phyloP scores from a whole-genome alignment of 352 stramenopile species.

The Pythium rishiriense region DNA sequence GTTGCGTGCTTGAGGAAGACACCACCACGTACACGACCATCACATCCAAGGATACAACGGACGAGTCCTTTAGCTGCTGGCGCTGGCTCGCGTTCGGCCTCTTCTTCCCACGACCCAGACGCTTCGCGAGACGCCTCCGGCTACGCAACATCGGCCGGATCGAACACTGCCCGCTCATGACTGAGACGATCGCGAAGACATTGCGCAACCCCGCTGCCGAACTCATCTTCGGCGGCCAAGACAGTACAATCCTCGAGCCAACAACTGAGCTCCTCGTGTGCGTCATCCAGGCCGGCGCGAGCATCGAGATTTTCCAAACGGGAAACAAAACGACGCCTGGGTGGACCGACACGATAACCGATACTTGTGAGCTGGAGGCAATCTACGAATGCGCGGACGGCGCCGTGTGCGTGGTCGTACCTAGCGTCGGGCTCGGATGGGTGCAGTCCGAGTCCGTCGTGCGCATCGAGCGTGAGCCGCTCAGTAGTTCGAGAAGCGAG shows the following conservation, averaged over 20 bases:
- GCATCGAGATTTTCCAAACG: slow-evolving; percentile 11
- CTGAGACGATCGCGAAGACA: background rate
- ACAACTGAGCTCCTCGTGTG: slow-evolving; percentile 12
- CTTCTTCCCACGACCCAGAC: slow-evolving; percentile 24
- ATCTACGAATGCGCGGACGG: slow-evolving; percentile 17
- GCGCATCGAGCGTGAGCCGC: slow-evolving; percentile 12
- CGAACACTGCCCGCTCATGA: background rate
- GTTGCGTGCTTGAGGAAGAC: slow-evolving; percentile 5
- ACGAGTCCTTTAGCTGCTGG: background rate
- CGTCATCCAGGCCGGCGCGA: slow-evolving; percentile 2
- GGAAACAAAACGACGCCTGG: background rate
- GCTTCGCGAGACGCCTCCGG: slow-evolving; percentile 5
- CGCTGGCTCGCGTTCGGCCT: slow-evolving; percentile 23
- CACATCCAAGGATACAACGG: background rate
- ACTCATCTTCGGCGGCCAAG: slow-evolving; percentile 8
- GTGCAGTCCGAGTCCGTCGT: background rate
- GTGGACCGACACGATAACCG: slow-evolving; percentile 6
- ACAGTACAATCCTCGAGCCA: background rate
- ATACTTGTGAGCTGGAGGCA: slow-evolving; percentile 14
- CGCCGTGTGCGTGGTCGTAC: slow-evolving; percentile 13
- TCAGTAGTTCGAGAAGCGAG: background rate
- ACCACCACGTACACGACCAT: background rate
- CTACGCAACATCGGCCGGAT: slow-evolving; percentile 7
- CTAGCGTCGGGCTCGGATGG: slow-evolving; percentile 11
- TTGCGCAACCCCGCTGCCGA: slow-evolving; percentile 8